These are phyloP conservation scores for Metschnikowia matae DNA, from an alignment of 805 yeast species.

Conservation along the genomic window DNA sequence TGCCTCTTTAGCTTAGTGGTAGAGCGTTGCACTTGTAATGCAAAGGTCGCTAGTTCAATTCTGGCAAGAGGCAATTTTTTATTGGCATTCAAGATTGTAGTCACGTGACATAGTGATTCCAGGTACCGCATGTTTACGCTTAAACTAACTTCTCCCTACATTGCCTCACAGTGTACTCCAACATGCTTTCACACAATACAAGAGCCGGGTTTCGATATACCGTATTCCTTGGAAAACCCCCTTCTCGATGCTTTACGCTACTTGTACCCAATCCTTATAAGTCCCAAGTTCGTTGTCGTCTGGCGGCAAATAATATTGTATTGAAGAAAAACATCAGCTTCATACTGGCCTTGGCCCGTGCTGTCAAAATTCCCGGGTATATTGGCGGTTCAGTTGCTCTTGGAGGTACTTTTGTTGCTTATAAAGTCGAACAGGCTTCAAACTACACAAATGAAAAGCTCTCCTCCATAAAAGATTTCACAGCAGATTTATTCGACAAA, in stretches of 20 bases:
- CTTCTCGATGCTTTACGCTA: background rate
- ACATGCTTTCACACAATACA: background rate
- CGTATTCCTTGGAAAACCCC: background rate
- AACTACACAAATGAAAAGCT: constrained; percentile 65
- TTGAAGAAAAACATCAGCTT: constrained; percentile 32
- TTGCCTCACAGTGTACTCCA: background rate
- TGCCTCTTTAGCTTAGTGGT: constrained; percentile 99
- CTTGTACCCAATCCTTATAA: constrained; percentile 4
- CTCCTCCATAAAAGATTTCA: constrained; percentile 56
- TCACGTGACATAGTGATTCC: background rate
- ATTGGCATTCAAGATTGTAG: too few relatives aligned
- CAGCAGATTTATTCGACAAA: constrained; percentile 50
- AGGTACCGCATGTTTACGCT: background rate
- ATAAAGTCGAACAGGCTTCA: constrained; percentile 86
- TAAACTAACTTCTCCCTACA: background rate
- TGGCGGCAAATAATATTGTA: constrained; percentile 8
- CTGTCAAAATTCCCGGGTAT: constrained; percentile 67
- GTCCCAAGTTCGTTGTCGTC: constrained; percentile 2
- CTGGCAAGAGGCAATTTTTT: constrained; percentile 30
- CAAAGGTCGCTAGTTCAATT: constrained; percentile 78
- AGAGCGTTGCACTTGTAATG: constrained; percentile 99
- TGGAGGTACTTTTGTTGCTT: constrained; percentile 88
- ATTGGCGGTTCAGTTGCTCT: constrained; percentile 92
- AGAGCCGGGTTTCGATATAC: background rate
- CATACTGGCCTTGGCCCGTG: constrained; percentile 48